phyloP scores from a whole-genome alignment of 306 rosid species.

The Citrullus amarus region DNA sequence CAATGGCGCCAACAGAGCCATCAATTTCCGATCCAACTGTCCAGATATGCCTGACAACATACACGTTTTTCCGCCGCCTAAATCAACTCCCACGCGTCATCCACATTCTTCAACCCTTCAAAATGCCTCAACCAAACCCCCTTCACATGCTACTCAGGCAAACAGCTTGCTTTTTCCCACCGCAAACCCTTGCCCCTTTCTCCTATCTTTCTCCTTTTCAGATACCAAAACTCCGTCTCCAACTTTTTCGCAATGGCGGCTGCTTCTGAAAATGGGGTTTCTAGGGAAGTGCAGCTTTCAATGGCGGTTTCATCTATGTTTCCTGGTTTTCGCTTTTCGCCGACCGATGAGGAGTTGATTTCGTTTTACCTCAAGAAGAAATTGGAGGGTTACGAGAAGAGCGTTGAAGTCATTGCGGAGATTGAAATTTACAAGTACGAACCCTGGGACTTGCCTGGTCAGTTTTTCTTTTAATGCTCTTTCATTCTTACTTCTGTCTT shows the following conservation, averaged over 20 bases:
- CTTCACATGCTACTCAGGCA: neutral
- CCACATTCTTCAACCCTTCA: neutral
- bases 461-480: neutral
- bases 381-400: conserved; percentile 38
- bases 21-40: neutral
- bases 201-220: neutral
- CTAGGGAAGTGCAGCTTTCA: conserved; percentile 47
- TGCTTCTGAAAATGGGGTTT: conserved; percentile 15
- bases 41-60: neutral
- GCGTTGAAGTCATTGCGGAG: conserved; percentile 64
- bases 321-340: conserved; percentile 91
- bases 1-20: neutral
- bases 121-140: neutral
- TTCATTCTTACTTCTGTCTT: neutral
- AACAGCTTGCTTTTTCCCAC: neutral
- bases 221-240: neutral
- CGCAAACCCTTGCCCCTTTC: neutral
- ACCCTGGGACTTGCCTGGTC: conserved; percentile 95
- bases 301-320: conserved; percentile 61
- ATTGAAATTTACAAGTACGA: conserved; percentile 69
- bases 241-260: neutral
- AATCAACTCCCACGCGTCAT: neutral
- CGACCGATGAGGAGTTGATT: conserved; percentile 83
- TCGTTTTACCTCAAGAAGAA: conserved; percentile 79
- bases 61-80: neutral